These are phyloP conservation scores for Dactylonectria macrodidyma DNA, from an alignment of 2,329 filamentous ascomycete species.

Conservation along the genomic window DNA sequence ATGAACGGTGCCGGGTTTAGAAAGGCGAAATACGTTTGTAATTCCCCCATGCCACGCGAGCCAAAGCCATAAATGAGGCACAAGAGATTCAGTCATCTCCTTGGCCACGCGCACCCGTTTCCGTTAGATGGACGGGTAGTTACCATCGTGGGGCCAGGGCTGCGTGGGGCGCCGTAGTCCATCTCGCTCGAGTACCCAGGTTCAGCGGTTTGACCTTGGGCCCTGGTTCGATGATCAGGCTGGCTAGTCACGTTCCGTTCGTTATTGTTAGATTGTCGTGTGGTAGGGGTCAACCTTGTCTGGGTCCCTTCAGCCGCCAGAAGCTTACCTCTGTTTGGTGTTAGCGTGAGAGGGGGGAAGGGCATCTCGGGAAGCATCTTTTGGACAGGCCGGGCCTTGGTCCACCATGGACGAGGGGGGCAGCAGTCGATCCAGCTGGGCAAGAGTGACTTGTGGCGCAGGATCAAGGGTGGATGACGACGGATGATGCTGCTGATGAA, in stretches of 20 bases:
- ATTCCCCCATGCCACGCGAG: neutral
- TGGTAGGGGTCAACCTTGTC: slow-evolving; percentile 22
- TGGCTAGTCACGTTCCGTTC: slow-evolving; percentile 26
- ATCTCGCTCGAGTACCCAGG: slow-evolving; percentile 16
- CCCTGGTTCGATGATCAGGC: slow-evolving; percentile 25
- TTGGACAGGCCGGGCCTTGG: slow-evolving; percentile 14
- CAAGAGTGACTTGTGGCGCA: slow-evolving; percentile 15
- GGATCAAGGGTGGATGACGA: slow-evolving; percentile 18
- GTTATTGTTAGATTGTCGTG: slow-evolving; percentile 14
- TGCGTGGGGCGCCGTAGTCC: slow-evolving; percentile 27
- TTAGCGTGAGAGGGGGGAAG: slow-evolving; percentile 22
- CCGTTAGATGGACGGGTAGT: slow-evolving; percentile 33
- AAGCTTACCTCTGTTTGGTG: slow-evolving; percentile 34
- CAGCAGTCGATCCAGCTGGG: slow-evolving; percentile 12
- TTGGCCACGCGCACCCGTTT: slow-evolving; percentile 29
- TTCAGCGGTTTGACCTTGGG: slow-evolving; percentile 24
- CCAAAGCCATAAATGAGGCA: slow-evolving; percentile 22
- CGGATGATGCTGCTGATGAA: slow-evolving; percentile 19
- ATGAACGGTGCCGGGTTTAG: neutral
- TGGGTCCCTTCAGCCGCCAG: slow-evolving; percentile 31
- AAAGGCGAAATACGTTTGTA: neutral
- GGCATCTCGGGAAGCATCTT: slow-evolving; percentile 20
- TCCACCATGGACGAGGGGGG: slow-evolving; percentile 5
- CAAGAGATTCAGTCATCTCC: slow-evolving; percentile 27
- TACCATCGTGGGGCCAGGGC: slow-evolving; percentile 28